A percentile compares a stretch with the other conserved stretches of the same genome.
These are phyloP conservation scores for Calocera cornea DNA, from an alignment of 768 basidiomycete species.

Conservation along the genomic window DNA sequence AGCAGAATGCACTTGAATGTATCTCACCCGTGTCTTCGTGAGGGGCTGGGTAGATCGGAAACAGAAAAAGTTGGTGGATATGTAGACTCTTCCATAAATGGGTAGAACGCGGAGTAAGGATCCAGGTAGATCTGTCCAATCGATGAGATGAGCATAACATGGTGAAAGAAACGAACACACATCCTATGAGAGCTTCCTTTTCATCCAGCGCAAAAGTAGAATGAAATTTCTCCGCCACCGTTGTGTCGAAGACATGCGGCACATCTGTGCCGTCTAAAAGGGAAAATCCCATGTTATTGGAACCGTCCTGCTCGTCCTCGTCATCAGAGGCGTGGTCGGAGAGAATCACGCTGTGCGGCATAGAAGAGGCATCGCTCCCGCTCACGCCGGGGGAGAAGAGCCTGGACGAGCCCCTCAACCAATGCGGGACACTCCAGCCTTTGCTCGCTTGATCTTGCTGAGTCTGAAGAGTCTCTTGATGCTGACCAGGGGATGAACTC, in stretches of 20 bases:
- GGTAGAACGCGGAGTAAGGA: constrained; percentile 86
- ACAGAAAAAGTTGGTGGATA: constrained; percentile 87
- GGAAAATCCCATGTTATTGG: constrained; percentile 57
- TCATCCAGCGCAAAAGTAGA: constrained; percentile 75
- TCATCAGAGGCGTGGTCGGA: constrained; percentile 2
- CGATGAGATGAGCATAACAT: neutral
- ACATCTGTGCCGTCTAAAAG: constrained; percentile 54
- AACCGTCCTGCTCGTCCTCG: constrained; percentile 10
- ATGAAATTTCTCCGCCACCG: constrained; percentile 62
- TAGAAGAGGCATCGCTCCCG: neutral
- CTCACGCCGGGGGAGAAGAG: constrained; percentile 7
- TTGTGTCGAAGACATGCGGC: constrained; percentile 37
- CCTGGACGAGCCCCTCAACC: constrained; percentile 5
- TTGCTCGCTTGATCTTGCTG: neutral
- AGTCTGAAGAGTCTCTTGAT: neutral
- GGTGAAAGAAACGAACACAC: constrained; percentile 40
- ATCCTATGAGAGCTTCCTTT: constrained; percentile 72
- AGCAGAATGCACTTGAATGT: constrained; percentile 1
- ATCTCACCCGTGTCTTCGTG: constrained; percentile 68
- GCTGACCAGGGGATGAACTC: neutral
- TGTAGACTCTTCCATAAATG: constrained; percentile 71
- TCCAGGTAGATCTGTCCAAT: constrained; percentile 63
- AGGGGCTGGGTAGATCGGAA: constrained; percentile 82
- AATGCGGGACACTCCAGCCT: neutral
- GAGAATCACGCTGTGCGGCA: neutral